Conservation (phyloP, 345 rosid species). For the Mangifera indica region DNA sequence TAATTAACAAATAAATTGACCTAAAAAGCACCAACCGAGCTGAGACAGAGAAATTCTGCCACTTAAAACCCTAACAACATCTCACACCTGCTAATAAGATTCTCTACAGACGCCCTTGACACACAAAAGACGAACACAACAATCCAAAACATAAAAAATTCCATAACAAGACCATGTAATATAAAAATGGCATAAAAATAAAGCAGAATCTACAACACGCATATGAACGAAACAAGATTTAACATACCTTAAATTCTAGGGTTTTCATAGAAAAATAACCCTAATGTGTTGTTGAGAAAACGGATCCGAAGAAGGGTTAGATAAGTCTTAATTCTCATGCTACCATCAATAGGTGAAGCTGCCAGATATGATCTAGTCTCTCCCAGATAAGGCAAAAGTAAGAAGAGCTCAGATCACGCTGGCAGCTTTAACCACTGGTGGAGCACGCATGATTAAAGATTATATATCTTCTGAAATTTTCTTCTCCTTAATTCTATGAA, state of each 20-base stretch:
- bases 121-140: slow-evolving; percentile 20
- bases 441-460: slow-evolving; percentile 25
- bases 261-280: neutral
- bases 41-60: slow-evolving; percentile 22
- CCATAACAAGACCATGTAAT: neutral
- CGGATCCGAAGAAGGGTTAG: neutral
- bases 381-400: slow-evolving; percentile 12
- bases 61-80: slow-evolving; percentile 29
- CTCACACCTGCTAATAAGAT: slow-evolving; percentile 22
- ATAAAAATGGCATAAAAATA: neutral
- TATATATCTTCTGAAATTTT: neutral
- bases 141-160: slow-evolving; percentile 2
- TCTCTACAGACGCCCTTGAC: slow-evolving; percentile 17
- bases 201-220: neutral
- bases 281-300: slow-evolving; percentile 12
- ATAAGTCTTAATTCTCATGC: slow-evolving; percentile 38
- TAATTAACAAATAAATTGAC: slow-evolving; percentile 9
- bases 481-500: neutral
- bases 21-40: slow-evolving; percentile 31
- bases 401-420: slow-evolving; percentile 66
- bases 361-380: slow-evolving; percentile 65
- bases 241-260: slow-evolving; percentile 18
- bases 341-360: slow-evolving; percentile 57
- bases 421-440: slow-evolving; percentile 69
- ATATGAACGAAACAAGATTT: neutral